Evolutionary conservation across 2,329 filamentous ascomycete genomes (phyloP), one percentile per base, ranked within the genome.

Genomic region (Penicillium sp.): DNA sequence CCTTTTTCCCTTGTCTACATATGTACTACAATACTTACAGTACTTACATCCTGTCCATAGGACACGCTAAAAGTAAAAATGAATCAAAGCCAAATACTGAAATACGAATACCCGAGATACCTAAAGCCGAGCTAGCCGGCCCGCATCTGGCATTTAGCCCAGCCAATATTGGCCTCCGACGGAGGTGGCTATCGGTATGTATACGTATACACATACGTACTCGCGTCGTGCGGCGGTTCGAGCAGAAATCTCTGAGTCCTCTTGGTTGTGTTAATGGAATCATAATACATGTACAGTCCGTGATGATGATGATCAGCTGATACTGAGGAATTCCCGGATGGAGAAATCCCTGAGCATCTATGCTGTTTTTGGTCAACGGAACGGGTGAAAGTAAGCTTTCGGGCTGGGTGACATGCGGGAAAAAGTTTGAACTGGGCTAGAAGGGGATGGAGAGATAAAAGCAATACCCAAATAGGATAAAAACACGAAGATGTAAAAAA

Each of bases 61-160:
- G 9, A 34, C 17, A 20, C 27, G 27, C 27, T 4, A 30, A 13
- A 4, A 4, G 27, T 7, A 30, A 7, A 30, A 9, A 30, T 12
- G 13, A 30, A 7, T 13, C 4, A 7, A 13, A 30, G 4, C 27
- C 10, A 7, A 13, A 39, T 46, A 49, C 43, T 7, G 20, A 50
- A 54, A 56, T 58, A 54, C 52, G 33, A 18, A 56, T 54, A 49
- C 48, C 45, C 43, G 34, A 51, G 48, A 20, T 34, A 47, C 33
- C 41, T 46, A 54, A 56, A 46, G 47, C 55, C 55, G 50, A 55
- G 18, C 46, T 48, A 52, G n/a, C 50, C 50, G 45, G 30, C 44
- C 24, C 21, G 36, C 36, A 24, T 15, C 13, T 24, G 17, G 3
- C 36, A n/a, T 39, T 39, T 8, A 39, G 32, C 23, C 21, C 37